Percentiles rank a stretch among this genome's conserved stretches.
phyloP scores from a whole-genome alignment of 352 stramenopile species.

The Phytopythium ostracodes region DNA sequence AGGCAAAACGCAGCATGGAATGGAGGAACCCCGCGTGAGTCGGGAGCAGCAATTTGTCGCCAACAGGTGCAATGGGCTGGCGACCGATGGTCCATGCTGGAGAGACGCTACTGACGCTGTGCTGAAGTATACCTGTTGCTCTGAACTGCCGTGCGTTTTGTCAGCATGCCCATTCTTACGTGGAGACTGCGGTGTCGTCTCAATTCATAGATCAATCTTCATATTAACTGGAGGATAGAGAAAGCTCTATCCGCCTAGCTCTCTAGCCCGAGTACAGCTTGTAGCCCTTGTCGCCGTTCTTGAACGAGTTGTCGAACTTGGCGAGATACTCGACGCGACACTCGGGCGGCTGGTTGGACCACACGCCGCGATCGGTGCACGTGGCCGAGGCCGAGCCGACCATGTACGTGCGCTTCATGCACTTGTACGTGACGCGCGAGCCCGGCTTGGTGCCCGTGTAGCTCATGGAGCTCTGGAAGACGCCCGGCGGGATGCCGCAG shows the following conservation, averaged over 20 bases:
- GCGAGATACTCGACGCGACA: conserved; percentile 41
- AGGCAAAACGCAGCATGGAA: no score
- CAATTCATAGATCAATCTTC: background rate
- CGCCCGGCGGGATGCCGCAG: conserved; percentile 18
- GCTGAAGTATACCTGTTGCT: no score
- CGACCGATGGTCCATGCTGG: no score
- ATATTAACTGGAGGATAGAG: no score
- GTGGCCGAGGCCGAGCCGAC: conserved; percentile 19
- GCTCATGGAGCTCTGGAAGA: conserved; percentile 41
- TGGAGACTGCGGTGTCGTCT: background rate
- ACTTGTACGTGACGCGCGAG: conserved; percentile 31
- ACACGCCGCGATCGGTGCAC: conserved; percentile 35
- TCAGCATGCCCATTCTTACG: no score
- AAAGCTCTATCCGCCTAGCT: background rate
- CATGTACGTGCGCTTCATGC: conserved; percentile 39
- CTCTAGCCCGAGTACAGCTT: conserved; percentile 47
- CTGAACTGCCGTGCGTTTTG: no score
- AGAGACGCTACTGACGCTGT: no score
- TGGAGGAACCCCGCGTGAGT: no score
- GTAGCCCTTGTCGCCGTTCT: conserved; percentile 50
- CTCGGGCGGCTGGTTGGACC: conserved; percentile 26
- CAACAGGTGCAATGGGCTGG: no score
- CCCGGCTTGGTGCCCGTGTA: conserved; percentile 32
- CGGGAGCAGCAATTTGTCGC: no score
- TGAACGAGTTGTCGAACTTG: conserved; percentile 52